Evolutionary conservation across 495 filamentous ascomycete species (phyloP).

Genomic region (Neurospora sp.): DNA sequence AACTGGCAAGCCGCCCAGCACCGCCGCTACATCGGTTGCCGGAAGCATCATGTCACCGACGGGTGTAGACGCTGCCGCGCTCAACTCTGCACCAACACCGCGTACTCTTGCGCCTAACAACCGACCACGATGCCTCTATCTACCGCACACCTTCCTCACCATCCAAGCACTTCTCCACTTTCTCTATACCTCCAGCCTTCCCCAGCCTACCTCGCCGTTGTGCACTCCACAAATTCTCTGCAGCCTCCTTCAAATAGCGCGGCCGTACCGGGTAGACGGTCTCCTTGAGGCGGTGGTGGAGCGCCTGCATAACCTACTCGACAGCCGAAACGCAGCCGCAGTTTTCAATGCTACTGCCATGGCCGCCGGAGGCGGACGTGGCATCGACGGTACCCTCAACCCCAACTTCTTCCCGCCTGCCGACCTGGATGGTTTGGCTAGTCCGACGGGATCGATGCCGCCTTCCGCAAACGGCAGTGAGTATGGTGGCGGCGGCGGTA

Average conservation of each 20-base stretch:
- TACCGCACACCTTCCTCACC: slow-evolving; percentile 85
- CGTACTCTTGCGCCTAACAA: slow-evolving; percentile 54
- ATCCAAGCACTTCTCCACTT: slow-evolving; percentile 81
- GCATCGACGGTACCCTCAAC: slow-evolving; percentile 44
- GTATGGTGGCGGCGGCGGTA: slow-evolving; percentile 6
- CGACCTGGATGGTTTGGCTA: slow-evolving; percentile 16
- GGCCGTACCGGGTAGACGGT: slow-evolving; percentile 87
- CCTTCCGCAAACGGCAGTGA: slow-evolving; percentile 16
- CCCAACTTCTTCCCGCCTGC: slow-evolving; percentile 35
- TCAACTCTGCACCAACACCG: slow-evolving; percentile 39
- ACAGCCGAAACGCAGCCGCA: slow-evolving; percentile 87
- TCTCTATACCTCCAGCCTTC: slow-evolving; percentile 84
- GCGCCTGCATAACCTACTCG: slow-evolving; percentile 80
- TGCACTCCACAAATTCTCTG: slow-evolving; percentile 94
- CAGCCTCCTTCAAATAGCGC: slow-evolving; percentile 84
- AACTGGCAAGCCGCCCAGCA: slow-evolving; percentile 24
- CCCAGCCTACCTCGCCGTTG: slow-evolving; percentile 60
- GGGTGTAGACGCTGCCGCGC: slow-evolving; percentile 24
- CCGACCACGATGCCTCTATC: slow-evolving; percentile 77
- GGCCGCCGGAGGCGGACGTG: slow-evolving; percentile 87
- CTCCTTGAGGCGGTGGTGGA: slow-evolving; percentile 86
- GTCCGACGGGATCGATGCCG: slow-evolving; percentile 13
- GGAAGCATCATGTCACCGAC: slow-evolving; percentile 18
- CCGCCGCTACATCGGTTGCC: slow-evolving; percentile 25
- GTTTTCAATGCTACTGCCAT: slow-evolving; percentile 98